A percentile compares a stretch with the other conserved stretches of the same genome.
Evolutionary conservation across 306 rosid species (phyloP).

Genomic region (Cotoneaster glaucophyllus): DNA sequence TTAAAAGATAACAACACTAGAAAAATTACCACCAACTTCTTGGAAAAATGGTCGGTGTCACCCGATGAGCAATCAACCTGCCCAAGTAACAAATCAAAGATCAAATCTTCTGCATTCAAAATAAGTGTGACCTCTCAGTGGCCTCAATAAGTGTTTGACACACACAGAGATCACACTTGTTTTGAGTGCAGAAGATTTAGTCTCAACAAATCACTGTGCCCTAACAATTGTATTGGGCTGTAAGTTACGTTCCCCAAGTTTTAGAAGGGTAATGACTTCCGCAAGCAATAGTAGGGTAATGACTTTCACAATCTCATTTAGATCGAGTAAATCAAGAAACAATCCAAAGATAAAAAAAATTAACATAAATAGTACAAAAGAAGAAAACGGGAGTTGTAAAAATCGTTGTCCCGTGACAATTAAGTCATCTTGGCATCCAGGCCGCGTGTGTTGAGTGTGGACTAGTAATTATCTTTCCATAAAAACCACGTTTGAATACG

Average conservation of each 20-base stretch:
- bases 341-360: too few relatives aligned
- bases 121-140: fast-evolving
- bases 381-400: neutral
- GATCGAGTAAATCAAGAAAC: neutral
- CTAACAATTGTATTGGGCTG: neutral
- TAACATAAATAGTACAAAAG: too few relatives aligned
- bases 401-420: neutral
- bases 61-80: neutral
- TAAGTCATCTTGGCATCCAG: neutral
- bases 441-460: neutral
- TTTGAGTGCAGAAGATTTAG: too few relatives aligned
- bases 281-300: neutral
- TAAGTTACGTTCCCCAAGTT: neutral
- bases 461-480: neutral
- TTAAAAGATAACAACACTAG: neutral
- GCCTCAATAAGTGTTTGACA: too few relatives aligned
- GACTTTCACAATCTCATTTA: neutral
- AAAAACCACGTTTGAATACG: slow-evolving; percentile 34
- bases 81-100: neutral
- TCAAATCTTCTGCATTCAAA: too few relatives aligned
- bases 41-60: neutral
- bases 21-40: neutral
- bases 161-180: too few relatives aligned
- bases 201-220: neutral
- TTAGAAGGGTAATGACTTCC: neutral